These are phyloP conservation scores for Berberis vulgaris DNA, from an alignment of 164 flowering plant species.

Conservation along the genomic window DNA sequence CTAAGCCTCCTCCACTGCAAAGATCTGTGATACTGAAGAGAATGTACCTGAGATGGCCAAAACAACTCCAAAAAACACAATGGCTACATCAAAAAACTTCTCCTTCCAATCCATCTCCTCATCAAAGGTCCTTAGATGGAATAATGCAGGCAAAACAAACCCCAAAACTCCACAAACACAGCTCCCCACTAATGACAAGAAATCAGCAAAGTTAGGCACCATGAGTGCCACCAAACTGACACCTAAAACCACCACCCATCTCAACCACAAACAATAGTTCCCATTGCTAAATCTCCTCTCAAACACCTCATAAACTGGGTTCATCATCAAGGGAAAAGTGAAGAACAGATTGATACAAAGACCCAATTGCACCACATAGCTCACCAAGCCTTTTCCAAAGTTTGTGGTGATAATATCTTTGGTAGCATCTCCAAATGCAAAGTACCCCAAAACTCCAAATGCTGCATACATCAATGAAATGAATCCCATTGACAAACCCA, in stretches of 20 bases:
- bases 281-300: conserved; percentile 59
- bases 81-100: conserved; percentile 24
- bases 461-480: conserved; percentile 50
- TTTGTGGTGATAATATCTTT: conserved; percentile 75
- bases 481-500: conserved; percentile 51
- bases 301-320: conserved; percentile 80
- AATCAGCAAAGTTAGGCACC: conserved; percentile 90
- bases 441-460: conserved; percentile 80
- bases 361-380: conserved; percentile 63
- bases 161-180: conserved; percentile 60
- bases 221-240: conserved; percentile 63
- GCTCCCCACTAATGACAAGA: conserved; percentile 80
- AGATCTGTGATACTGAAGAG: conserved; percentile 42
- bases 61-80: conserved; percentile 45
- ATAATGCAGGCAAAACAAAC: conserved; percentile 78
- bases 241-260: conserved; percentile 59
- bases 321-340: conserved; percentile 88
- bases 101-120: conserved; percentile 36
- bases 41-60: conserved; percentile 54
- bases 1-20: conserved; percentile 19
- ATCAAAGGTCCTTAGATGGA: conserved; percentile 60
- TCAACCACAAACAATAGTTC: conserved; percentile 51
- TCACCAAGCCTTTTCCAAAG: conserved; percentile 52
- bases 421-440: conserved; percentile 74
- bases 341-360: conserved; percentile 71